Evolutionary conservation across 805 yeast genomes (phyloP).

Genomic region (Lipomyces japonicus): DNA sequence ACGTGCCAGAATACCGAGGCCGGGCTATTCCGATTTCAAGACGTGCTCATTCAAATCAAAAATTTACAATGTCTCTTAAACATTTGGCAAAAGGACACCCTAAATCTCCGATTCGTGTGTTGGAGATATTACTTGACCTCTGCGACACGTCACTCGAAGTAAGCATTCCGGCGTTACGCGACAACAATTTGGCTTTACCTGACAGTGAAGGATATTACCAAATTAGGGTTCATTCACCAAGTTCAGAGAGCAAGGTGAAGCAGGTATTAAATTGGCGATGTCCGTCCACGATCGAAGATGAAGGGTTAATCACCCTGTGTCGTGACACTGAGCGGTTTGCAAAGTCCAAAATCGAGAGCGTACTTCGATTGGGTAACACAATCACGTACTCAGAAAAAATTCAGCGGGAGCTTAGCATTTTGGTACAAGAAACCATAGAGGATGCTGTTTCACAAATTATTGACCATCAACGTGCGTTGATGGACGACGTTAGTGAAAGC

Average conservation of each 20-base stretch:
- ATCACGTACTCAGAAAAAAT: conserved; percentile 71
- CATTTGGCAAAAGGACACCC: conserved; percentile 8
- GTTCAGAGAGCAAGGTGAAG: conserved; percentile 36
- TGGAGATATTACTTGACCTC: conserved; percentile 50
- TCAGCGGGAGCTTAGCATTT: conserved; percentile 69
- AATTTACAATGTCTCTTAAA: conserved; percentile 1
- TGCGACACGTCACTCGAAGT: conserved; percentile 72
- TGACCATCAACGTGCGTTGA: conserved; percentile 33
- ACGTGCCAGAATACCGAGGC: conserved; percentile 20
- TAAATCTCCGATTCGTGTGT: conserved; percentile 19
- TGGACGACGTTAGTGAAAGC: conserved; percentile 28
- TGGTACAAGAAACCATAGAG: conserved; percentile 59
- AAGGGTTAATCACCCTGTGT: conserved; percentile 58
- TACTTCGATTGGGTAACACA: conserved; percentile 67
- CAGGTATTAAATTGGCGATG: conserved; percentile 38
- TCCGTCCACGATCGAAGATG: conserved; percentile 55
- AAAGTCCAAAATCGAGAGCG: conserved; percentile 62
- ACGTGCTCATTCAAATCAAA: not conserved
- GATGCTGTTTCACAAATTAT: conserved; percentile 58
- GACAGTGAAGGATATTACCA: conserved; percentile 38
- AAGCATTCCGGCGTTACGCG: conserved; percentile 62
- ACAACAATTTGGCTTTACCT: conserved; percentile 22
- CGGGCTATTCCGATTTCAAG: conserved; percentile 14
- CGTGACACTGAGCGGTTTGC: conserved; percentile 64
- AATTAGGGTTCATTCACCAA: conserved; percentile 34